Evolutionary conservation across 148 eudicot species (phyloP).

Genomic region (Cornus kousa): DNA sequence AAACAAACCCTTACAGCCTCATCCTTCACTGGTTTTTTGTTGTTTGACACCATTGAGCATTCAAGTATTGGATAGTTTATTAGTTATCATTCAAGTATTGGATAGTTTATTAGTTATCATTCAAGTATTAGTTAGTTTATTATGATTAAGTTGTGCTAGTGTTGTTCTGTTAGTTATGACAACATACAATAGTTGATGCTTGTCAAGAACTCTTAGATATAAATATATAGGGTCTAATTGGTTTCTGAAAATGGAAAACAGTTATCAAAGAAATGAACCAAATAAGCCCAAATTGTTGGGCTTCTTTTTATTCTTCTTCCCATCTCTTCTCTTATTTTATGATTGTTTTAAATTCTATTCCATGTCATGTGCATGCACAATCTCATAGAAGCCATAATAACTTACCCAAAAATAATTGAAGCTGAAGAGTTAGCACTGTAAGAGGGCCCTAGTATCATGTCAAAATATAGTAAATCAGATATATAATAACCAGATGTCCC

Average conservation of each 20-base stretch:
- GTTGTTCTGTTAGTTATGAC: background rate
- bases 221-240: too few species aligned
- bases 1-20: background rate
- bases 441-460: constrained; percentile 64
- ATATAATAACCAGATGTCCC: constrained; percentile 81
- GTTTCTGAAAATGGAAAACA: too few species aligned
- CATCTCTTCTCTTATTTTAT: background rate
- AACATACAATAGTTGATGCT: background rate
- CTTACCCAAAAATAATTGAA: constrained; percentile 83
- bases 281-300: background rate
- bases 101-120: background rate
- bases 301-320: background rate
- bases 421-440: constrained; percentile 74
- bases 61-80: background rate
- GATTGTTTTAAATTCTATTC: background rate
- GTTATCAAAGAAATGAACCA: background rate
- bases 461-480: constrained; percentile 73
- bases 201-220: background rate
- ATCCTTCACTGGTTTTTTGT: background rate
- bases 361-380: background rate
- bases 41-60: too few species aligned
- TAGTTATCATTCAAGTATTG: background rate
- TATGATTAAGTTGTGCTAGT: background rate
- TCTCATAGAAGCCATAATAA: constrained; percentile 9
- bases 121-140: background rate